Evolutionary conservation across 306 rosid species (phyloP).

Genomic region (Vigna radiata): DNA sequence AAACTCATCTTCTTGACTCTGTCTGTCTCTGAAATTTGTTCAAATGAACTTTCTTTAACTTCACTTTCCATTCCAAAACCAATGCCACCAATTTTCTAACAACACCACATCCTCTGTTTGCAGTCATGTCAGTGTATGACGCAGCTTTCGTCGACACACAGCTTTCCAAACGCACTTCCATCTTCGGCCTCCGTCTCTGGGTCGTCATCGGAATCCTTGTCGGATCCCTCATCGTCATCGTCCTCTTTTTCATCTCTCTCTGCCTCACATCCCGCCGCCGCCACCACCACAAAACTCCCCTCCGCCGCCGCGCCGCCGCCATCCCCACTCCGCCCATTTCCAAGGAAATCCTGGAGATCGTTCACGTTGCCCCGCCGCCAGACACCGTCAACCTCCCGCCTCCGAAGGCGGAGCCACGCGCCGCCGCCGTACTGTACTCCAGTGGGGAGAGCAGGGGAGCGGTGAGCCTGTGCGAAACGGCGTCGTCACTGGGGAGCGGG

Average conservation of each 20-base stretch:
- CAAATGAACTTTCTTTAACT: not conserved
- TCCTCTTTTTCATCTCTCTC: constrained; percentile 86
- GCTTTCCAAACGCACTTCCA: constrained; percentile 81
- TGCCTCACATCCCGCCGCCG: constrained; percentile 88
- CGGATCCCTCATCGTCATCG: constrained; percentile 76
- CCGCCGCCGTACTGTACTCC: constrained; percentile 1
- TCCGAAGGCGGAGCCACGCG: constrained; percentile 46
- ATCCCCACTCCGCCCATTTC: constrained; percentile 60
- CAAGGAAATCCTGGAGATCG: constrained; percentile 85
- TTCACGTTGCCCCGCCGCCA: constrained; percentile 46
- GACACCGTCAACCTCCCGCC: constrained; percentile 62
- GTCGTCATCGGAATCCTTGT: constrained; percentile 91
- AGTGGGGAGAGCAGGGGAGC: constrained; percentile 84
- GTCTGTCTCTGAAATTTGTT: not conserved
- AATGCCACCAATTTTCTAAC: constrained; percentile 18
- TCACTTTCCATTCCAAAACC: constrained; percentile 17
- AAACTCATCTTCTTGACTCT: not conserved
- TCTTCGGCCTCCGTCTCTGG: constrained; percentile 95
- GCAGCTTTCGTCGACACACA: constrained; percentile 79
- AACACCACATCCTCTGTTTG: not conserved
- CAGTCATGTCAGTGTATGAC: constrained; percentile 76
- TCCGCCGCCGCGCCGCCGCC: not conserved
- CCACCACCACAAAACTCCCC: constrained; percentile 17
- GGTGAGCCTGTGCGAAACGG: constrained; percentile 57
- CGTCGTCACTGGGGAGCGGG: constrained; percentile 62